Evolutionary conservation across 768 basidiomycete species (phyloP), one percentile per base, ranked within the genome.

Genomic region (Mycena galericulata): DNA sequence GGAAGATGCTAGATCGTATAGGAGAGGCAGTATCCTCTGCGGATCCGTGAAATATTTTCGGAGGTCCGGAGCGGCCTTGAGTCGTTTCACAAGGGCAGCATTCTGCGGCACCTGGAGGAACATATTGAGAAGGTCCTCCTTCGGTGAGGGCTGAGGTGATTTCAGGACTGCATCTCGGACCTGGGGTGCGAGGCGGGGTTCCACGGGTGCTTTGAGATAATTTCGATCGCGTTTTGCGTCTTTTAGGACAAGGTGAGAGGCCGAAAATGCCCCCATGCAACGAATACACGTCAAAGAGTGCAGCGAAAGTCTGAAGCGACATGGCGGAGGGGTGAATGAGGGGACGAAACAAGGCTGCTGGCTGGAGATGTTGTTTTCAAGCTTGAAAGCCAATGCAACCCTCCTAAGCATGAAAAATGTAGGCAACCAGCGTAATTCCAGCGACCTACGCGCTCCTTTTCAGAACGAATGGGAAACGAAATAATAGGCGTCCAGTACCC

Each of bases 381-480:
- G 85, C 81, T 86, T 87, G 82, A 80, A 83, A 79, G 84, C 80
- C 80, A 85, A 81, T 75, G 84, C 79, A 76, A 81, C 85, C 81
- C 86, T 87, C 88, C 86, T 88, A 81, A 89, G 90, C 91, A 92
- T 92, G 88, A 88, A 89, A 89, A 88, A 61, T 36, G 45, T 46
- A 27, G 32, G 54, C 34, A 45, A 22, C 40, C 58, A 29, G 40
- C 49, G 57, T 53, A 34, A 30, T 32, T 40, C 46, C 43, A 50
- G 20, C 34, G 22, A 40, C 46, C 63, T 57, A 18, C 14, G 32
- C 45, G 24, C 36, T 61, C 18, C 17, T 7, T 29, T 47, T 24
- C 29, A 32, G 4, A 53, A 20, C 3, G 18, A 27, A 18, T n/a
- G n/a, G n/a, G n/a, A n/a, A n/a, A n/a, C n/a, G n/a, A n/a, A n/a